Conservation (phyloP, 176 grass and related monocot genomes). For the Elymus sibiricus region DNA sequence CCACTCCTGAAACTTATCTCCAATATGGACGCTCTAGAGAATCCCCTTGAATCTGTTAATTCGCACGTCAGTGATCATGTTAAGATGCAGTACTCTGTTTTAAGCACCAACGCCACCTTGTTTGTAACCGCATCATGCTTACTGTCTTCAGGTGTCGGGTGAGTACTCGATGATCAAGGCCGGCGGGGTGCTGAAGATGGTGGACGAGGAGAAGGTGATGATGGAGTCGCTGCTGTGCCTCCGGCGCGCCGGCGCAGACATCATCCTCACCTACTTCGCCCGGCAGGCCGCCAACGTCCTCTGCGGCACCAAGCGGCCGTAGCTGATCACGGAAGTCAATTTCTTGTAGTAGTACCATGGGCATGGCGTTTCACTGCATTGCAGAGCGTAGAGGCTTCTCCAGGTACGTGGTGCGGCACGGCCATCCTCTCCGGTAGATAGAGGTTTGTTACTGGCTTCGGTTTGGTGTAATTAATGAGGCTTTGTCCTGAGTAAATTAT, state of each 20-base stretch:
- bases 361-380: neutral
- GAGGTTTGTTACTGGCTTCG: neutral
- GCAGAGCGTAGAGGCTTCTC: neutral
- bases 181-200: constrained; percentile 59
- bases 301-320: constrained; percentile 32
- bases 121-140: neutral
- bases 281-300: constrained; percentile 81
- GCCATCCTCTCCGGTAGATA: neutral
- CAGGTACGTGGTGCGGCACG: neutral
- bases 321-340: neutral
- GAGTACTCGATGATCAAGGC: constrained; percentile 99
- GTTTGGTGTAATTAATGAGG: neutral
- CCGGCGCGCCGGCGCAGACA: constrained; percentile 70
- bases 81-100: too few relatives aligned
- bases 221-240: constrained; percentile 96
- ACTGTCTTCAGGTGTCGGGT: constrained; percentile 81
- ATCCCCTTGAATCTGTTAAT: neutral
- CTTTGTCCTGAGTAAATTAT: neutral
- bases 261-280: constrained; percentile 91
- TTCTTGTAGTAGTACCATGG: neutral
- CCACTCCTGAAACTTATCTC: neutral
- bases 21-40: neutral
- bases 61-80: too few relatives aligned
- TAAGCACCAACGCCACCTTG: too few relatives aligned
- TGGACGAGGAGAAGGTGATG: constrained; percentile 97